Evolutionary conservation across 1,284 basidiomycete genomes (phyloP), one percentile per base, ranked within the genome.

Genomic region (Neonothopanus nambi): DNA sequence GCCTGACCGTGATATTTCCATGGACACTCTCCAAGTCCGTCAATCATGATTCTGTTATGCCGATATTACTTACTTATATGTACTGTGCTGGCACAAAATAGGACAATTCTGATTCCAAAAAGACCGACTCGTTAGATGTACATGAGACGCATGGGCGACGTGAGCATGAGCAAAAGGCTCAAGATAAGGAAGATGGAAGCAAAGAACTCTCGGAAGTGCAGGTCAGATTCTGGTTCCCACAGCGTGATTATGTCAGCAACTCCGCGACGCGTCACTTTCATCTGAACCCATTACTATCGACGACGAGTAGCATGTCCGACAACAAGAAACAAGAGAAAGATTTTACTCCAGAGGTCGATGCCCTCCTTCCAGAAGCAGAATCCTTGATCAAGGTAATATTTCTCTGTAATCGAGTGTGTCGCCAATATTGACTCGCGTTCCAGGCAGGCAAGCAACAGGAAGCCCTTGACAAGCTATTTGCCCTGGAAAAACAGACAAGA

Each of bases 401-500:
- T 12, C 41, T 39, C 15, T 3, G 28, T n/a, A n/a, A 43, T 39
- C 38, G 28, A 3, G 28, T 26, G n/a, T 38, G 7, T 41, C 21
- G 12, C 35, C n/a, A 42, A 3, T 28, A 17, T 40, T 59, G 46
- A 48, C 46, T 51, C 20, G 39, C 17, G 15, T 60, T 52, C 47
- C 60, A 91, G 88, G 71, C 83, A 52, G 92, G 91, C 40, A 87
- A 88, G 70, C 78, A 95, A 40, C 81, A 89, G 65, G 88, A 93
- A 39, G 93, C 90, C 12, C 74, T 98, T 17, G 97, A 99, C 71
- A 93, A 92, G 73, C 83, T 99, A 51, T 81, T 94, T 54, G 75
- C 77, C 3, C 77, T 99, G 1, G 97, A 99, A 75, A 99, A 99
- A 74, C 95, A 97, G 70, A 89, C 96, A 4, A 84, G 97, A 71